Base-by-base conservation (phyloP, 2,329 filamentous ascomycete genomes). In the Cercospora brassicicola region DNA sequence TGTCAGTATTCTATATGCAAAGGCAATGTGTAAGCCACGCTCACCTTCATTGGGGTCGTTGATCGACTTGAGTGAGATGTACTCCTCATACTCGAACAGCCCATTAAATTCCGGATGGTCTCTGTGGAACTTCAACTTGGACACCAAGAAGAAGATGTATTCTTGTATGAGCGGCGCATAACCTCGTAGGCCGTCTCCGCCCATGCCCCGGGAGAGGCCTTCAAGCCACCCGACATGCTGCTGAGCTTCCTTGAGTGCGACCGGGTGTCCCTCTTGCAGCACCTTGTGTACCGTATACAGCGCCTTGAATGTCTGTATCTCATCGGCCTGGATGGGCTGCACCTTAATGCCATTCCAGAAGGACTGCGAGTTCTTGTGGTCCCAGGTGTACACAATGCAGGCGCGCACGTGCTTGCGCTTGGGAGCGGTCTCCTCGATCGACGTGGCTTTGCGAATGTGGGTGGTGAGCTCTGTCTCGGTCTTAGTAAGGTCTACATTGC, bases 271-370 rank as follows among this genome's bases (percentile, higher is more conserved):
- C 81, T 99, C 95, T 78, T 99, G 95, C 18, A 99, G 86, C 63
- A 99, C 94, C 80, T 98, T 97, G 84, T 99, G 95, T 72, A 98
- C 89, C 23, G 93, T 98, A 77, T 98, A 97, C 69, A 99, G 87
- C 59, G 95, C 94, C 81, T 99, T 99, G 87, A 98, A 99, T 3
- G 95, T 98, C 84, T 99, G 95, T 45, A 99, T 90, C 83, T 99
- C 95, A 79, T 99, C 95, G 81, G 95, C 94, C 72, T 98, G 88
- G 77, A 99, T 93, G n/a, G 95, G 95, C 83, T 98, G 94, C 91
- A 98, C 94, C 88, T 99, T 99, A 87, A 99, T 96, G 79, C 94
- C 94, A 66, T 92, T 89, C 95, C 95, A 99, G 81, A 99, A 99
- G 78, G 94, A 92, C 78, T 89, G 86, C 51, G 94, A 96, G 72